A percentile compares a stretch with the other conserved stretches of the same genome.
phyloP scores from a whole-genome alignment of 176 grass and related monocot species.

The Panicum miliaceum region DNA sequence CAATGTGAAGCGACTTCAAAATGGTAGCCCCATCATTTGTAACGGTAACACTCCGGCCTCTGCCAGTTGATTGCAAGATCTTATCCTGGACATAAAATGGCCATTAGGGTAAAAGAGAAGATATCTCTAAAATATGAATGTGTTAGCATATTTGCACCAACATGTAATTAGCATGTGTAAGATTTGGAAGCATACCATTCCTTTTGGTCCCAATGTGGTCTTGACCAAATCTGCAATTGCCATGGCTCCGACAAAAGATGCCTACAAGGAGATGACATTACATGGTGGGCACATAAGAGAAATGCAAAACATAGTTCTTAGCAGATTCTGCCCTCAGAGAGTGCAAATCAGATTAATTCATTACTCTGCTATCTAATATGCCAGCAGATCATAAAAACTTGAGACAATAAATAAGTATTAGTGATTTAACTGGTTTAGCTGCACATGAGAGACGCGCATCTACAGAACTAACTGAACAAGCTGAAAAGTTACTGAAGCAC shows the following conservation, averaged over 20 bases:
- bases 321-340: not conserved
- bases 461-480: not conserved
- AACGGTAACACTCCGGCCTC: slow-evolving; percentile 78
- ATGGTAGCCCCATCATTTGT: slow-evolving; percentile 99
- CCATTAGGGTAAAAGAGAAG: not conserved
- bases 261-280: slow-evolving; percentile 43
- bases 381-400: not conserved
- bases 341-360: not conserved
- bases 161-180: not conserved
- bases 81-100: slow-evolving; percentile 65
- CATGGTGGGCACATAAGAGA: not conserved
- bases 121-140: no score
- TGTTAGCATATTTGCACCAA: not conserved
- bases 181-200: slow-evolving; percentile 66
- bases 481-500: slow-evolving; percentile 1
- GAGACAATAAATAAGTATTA: not conserved
- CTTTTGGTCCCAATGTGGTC: slow-evolving; percentile 94
- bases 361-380: not conserved
- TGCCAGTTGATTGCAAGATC: slow-evolving; percentile 91
- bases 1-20: slow-evolving; percentile 95
- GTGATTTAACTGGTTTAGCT: not conserved
- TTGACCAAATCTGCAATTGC: slow-evolving; percentile 82
- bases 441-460: not conserved
- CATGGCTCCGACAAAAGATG: slow-evolving; percentile 88
- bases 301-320: not conserved